Percentiles rank a stretch among this genome's conserved stretches.
These are phyloP conservation scores for Blepharisma undulans DNA, from an alignment of 169 alveolate species.

Conservation along the genomic window DNA sequence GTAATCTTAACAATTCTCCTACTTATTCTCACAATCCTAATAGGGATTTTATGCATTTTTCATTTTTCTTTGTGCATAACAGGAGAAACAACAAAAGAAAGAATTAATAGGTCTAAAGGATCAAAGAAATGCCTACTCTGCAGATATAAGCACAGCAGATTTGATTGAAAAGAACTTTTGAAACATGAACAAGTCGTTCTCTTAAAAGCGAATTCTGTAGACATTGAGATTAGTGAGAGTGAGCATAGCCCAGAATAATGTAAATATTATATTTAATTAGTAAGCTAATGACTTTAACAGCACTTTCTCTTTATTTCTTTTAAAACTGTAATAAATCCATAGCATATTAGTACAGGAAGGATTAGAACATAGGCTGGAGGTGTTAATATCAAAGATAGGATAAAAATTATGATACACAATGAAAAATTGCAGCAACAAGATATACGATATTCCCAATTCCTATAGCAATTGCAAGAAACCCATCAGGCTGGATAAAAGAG, in stretches of 20 bases:
- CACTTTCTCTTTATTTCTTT: not conserved
- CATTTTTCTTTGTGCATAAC: not conserved
- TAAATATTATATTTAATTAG: not conserved
- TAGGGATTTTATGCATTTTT: not conserved
- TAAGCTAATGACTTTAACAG: not conserved
- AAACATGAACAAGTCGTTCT: not conserved
- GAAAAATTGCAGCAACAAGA: not conserved
- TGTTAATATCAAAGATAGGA: not conserved
- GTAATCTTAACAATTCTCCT: not conserved
- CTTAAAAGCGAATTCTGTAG: not conserved
- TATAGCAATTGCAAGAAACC: not conserved
- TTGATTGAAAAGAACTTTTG: not conserved
- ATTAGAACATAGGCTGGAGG: not conserved
- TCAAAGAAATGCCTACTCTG: not conserved
- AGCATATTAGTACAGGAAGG: not conserved
- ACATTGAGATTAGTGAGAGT: not conserved
- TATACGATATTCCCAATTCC: not conserved
- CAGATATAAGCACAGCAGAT: not conserved
- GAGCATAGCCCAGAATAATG: not conserved
- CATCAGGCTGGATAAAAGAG: not conserved
- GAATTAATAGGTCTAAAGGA: not conserved
- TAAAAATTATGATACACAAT: not conserved
- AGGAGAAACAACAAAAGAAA: conserved; percentile 35
- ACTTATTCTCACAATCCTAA: not conserved
- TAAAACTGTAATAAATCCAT: not conserved